These are phyloP conservation scores for Alternaria arborescens DNA, from an alignment of 2,329 filamentous ascomycete genomes.

Conservation along the genomic window DNA sequence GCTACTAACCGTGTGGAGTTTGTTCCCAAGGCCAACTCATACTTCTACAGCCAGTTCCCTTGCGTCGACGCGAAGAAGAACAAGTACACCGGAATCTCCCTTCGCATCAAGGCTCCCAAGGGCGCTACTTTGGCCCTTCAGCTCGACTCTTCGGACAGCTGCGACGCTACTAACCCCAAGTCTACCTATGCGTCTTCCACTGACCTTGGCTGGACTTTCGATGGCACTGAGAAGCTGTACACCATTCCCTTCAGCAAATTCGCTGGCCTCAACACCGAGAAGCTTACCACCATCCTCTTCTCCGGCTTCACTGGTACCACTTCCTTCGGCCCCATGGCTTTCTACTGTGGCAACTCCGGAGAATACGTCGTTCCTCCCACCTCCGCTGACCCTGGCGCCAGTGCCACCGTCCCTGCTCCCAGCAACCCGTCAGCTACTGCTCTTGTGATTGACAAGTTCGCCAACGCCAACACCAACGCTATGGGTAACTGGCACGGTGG, in stretches of 20 bases:
- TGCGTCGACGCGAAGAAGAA: constrained; percentile 61
- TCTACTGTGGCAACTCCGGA: constrained; percentile 65
- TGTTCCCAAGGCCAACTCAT: constrained; percentile 60
- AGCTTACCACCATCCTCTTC: constrained; percentile 63
- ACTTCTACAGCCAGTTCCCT: constrained; percentile 67
- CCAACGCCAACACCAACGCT: constrained; percentile 62
- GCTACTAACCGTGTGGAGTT: constrained; percentile 60
- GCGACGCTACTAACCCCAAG: constrained; percentile 53
- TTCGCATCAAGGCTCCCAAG: constrained; percentile 63
- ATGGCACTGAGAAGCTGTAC: constrained; percentile 68
- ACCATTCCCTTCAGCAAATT: constrained; percentile 65
- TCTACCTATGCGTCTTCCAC: constrained; percentile 53
- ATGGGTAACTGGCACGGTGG: constrained; percentile 72
- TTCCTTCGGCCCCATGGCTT: constrained; percentile 64
- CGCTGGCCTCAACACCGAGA: constrained; percentile 59
- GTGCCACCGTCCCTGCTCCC: constrained; percentile 61
- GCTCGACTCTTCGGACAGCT: constrained; percentile 58
- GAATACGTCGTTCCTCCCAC: constrained; percentile 61
- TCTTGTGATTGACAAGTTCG: constrained; percentile 70
- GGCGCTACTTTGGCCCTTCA: constrained; percentile 63
- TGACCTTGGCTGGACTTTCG: constrained; percentile 67
- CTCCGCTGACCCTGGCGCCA: constrained; percentile 53
- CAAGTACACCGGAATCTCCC: constrained; percentile 64
- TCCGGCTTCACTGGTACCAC: constrained; percentile 57
- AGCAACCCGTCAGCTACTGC: constrained; percentile 56